Percentiles rank a stretch among this genome's conserved stretches.
These are phyloP conservation scores for Rhodocollybia butyracea DNA, from an alignment of 768 basidiomycete genomes.

Conservation along the genomic window DNA sequence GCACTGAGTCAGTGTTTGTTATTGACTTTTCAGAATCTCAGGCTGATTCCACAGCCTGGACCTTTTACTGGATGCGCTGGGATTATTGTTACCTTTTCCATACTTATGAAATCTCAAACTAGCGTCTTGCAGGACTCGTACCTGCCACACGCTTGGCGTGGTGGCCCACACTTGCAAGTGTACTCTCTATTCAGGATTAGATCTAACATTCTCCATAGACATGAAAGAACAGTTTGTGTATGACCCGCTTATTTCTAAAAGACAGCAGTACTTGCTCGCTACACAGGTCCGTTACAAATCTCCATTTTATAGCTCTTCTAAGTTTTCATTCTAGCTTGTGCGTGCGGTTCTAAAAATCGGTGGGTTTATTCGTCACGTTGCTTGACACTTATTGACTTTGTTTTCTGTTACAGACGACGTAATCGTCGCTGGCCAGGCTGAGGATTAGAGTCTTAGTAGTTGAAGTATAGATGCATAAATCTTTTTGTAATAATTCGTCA, in stretches of 20 bases:
- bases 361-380: constrained; percentile 29
- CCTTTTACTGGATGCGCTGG: too few species aligned
- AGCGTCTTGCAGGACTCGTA: too few species aligned
- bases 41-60: too few species aligned
- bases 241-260: constrained; percentile 95
- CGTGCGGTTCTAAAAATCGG: constrained; percentile 88
- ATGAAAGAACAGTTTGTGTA: constrained; percentile 99
- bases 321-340: constrained; percentile 51
- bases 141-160: too few species aligned
- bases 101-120: too few species aligned
- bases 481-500: neutral
- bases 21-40: too few species aligned
- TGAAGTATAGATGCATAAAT: neutral
- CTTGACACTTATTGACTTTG: constrained; percentile 4
- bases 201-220: constrained; percentile 44
- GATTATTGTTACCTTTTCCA: too few species aligned
- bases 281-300: too few species aligned
- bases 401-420: constrained; percentile 61
- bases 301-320: too few species aligned
- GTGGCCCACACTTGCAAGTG: too few species aligned
- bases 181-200: neutral
- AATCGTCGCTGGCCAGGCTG: constrained; percentile 67
- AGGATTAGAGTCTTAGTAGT: constrained; percentile 53
- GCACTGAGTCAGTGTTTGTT: too few species aligned
- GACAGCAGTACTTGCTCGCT: constrained; percentile 96